Percentiles rank a stretch among this genome's conserved stretches.
phyloP scores from a whole-genome alignment of 2,329 filamentous ascomycete genomes.

The Xylariales sp. region DNA sequence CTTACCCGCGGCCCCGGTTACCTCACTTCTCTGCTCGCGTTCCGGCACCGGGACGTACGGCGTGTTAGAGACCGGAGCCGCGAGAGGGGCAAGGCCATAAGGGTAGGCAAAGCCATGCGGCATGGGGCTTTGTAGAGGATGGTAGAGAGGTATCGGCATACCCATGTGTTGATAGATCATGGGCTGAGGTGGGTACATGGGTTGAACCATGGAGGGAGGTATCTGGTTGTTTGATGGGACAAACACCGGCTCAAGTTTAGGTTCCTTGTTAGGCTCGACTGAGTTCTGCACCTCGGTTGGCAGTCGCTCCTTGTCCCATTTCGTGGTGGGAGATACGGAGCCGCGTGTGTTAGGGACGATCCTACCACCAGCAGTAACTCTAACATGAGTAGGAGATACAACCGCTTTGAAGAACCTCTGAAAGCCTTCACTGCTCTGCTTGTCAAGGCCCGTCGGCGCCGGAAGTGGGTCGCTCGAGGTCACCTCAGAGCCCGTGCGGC shows the following conservation, averaged over 20 bases:
- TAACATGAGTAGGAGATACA: constrained; percentile 73
- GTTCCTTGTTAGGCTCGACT: constrained; percentile 43
- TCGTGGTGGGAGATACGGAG: constrained; percentile 63
- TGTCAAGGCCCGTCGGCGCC: constrained; percentile 63
- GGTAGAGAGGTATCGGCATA: constrained; percentile 47
- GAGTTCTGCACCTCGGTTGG: constrained; percentile 41
- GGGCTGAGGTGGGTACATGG: constrained; percentile 38
- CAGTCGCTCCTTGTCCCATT: constrained; percentile 59
- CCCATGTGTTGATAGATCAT: constrained; percentile 45
- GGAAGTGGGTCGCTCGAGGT: constrained; percentile 60
- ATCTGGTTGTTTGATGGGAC: constrained; percentile 32
- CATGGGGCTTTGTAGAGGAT: constrained; percentile 42
- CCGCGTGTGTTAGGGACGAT: constrained; percentile 74
- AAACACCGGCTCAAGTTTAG: constrained; percentile 30
- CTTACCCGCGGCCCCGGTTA: constrained; percentile 32
- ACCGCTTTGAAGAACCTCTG: constrained; percentile 75
- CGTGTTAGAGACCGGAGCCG: constrained; percentile 27
- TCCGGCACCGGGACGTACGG: constrained; percentile 32
- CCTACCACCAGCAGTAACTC: constrained; percentile 73
- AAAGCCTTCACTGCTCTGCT: constrained; percentile 73
- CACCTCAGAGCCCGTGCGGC: constrained; percentile 59
- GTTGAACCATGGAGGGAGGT: constrained; percentile 39
- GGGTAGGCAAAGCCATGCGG: constrained; percentile 40
- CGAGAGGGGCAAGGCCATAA: constrained; percentile 41
- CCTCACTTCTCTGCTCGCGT: constrained; percentile 34